A percentile compares a stretch with the other conserved stretches of the same genome.
Evolutionary conservation across 257 asterid species (phyloP).

Genomic region (Haberlea rhodopensis): DNA sequence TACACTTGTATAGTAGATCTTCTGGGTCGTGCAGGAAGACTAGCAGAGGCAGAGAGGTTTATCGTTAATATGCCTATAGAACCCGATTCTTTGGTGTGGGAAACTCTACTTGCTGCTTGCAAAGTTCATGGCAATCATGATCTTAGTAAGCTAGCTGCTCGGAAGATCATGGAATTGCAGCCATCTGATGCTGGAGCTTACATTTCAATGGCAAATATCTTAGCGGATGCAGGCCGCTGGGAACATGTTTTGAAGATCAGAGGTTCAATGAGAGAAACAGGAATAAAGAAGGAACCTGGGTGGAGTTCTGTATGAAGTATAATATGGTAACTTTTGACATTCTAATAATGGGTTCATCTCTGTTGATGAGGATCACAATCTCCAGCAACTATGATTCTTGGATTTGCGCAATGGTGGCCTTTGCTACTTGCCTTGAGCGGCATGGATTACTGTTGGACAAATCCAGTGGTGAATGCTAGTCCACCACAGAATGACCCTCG

Average conservation of each 20-base stretch:
- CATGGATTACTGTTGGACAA: neutral
- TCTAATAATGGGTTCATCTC: neutral
- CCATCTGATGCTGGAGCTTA: constrained; percentile 55
- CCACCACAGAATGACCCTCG: neutral
- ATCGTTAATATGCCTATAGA: constrained; percentile 56
- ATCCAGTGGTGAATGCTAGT: neutral
- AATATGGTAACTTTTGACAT: neutral
- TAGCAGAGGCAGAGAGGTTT: constrained; percentile 67
- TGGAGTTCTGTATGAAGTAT: constrained; percentile 61
- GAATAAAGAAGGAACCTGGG: constrained; percentile 56
- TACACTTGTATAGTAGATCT: constrained; percentile 76
- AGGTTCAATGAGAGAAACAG: constrained; percentile 46
- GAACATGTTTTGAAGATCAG: constrained; percentile 51
- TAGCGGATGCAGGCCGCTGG: constrained; percentile 82
- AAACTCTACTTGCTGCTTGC: constrained; percentile 75
- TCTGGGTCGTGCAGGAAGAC: constrained; percentile 77
- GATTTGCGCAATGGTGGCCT: neutral
- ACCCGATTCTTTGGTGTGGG: constrained; percentile 60
- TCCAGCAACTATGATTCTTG: neutral
- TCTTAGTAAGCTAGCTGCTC: constrained; percentile 58
- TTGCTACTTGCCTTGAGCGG: neutral
- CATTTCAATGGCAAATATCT: constrained; percentile 59
- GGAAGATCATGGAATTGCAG: constrained; percentile 53
- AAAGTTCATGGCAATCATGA: constrained; percentile 53
- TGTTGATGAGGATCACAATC: neutral